Percentiles rank a stretch among this genome's conserved stretches.
phyloP scores from a whole-genome alignment of 1,284 basidiomycete species.

The Ganoderma boninense region DNA sequence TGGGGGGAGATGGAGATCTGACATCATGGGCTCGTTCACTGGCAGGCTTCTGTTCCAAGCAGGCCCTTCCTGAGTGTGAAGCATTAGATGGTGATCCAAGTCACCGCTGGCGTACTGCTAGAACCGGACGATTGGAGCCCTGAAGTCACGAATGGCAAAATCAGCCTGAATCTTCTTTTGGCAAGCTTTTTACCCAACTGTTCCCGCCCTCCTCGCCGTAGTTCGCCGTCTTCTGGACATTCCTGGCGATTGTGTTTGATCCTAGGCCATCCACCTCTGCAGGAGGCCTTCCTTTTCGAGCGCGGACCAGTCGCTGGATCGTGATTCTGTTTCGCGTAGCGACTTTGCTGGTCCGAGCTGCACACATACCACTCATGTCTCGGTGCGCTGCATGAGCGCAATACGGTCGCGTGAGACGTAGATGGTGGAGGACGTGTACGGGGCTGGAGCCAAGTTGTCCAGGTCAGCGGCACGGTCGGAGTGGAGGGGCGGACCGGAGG shows the following conservation, averaged over 20 bases:
- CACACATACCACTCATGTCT: neutral
- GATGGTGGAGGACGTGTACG: neutral
- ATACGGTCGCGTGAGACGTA: neutral
- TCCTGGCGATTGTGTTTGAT: conserved; percentile 17
- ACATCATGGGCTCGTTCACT: neutral
- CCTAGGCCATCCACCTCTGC: neutral
- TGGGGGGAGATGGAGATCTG: neutral
- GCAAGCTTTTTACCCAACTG: neutral
- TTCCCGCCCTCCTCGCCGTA: conserved; percentile 3
- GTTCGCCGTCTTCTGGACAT: conserved; percentile 6
- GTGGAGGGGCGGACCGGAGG: neutral
- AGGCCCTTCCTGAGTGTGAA: conserved; percentile 1
- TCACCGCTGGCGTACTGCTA: neutral
- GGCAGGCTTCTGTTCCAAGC: conserved; percentile 4
- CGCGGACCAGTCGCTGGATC: neutral
- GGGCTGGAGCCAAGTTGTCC: neutral
- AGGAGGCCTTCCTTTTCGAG: neutral
- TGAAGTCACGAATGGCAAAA: conserved; percentile 16
- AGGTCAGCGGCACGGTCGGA: neutral
- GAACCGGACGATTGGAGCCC: conserved; percentile 20
- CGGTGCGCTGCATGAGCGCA: neutral
- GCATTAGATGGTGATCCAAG: conserved; percentile 7
- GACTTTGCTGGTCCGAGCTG: neutral
- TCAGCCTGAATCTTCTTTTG: conserved; percentile 2
- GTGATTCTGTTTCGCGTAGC: conserved; percentile 6